These are phyloP conservation scores for Neofusicoccum laricinum DNA, from an alignment of 2,329 filamentous ascomycete genomes.

Conservation along the genomic window DNA sequence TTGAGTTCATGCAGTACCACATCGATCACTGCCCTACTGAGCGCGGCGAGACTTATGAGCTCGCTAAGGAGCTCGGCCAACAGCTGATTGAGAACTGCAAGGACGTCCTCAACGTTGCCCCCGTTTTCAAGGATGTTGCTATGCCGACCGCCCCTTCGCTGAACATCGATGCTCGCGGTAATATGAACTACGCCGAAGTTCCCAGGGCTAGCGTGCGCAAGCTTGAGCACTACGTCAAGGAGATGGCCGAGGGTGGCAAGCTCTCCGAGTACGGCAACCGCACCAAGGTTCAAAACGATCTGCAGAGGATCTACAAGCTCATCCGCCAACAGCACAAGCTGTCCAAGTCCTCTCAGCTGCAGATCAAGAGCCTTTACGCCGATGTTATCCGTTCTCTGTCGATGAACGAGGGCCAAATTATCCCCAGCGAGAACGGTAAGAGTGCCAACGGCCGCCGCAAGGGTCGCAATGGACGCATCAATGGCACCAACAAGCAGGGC, in stretches of 20 bases:
- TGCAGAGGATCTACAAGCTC: constrained; percentile 93
- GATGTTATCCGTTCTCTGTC: constrained; percentile 90
- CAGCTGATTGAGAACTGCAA: constrained; percentile 97
- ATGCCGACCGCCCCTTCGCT: constrained; percentile 90
- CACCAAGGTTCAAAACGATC: constrained; percentile 94
- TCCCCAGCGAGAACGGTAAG: constrained; percentile 80
- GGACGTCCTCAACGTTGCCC: constrained; percentile 78
- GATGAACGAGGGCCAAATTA: constrained; percentile 98
- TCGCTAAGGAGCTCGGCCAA: constrained; percentile 91
- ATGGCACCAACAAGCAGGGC: constrained; percentile 64
- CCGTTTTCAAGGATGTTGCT: constrained; percentile 94
- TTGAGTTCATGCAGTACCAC: constrained; percentile 99
- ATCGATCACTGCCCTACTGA: constrained; percentile 98
- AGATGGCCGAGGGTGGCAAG: constrained; percentile 98
- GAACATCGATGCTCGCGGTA: constrained; percentile 86
- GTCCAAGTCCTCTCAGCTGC: constrained; percentile 90
- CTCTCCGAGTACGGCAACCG: constrained; percentile 98
- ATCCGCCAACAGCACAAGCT: constrained; percentile 98
- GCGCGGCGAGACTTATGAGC: constrained; percentile 92
- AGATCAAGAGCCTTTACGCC: constrained; percentile 93
- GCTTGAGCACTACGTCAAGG: constrained; percentile 95
- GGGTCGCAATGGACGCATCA: constrained; percentile 51
- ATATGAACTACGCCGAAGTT: constrained; percentile 86
- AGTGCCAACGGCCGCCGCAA: constrained; percentile 57
- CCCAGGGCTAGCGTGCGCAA: constrained; percentile 88